Percentiles rank a stretch among this genome's conserved stretches.
Conservation (phyloP, 116 monocot species). For the Phalaenopsis hybrid region DNA sequence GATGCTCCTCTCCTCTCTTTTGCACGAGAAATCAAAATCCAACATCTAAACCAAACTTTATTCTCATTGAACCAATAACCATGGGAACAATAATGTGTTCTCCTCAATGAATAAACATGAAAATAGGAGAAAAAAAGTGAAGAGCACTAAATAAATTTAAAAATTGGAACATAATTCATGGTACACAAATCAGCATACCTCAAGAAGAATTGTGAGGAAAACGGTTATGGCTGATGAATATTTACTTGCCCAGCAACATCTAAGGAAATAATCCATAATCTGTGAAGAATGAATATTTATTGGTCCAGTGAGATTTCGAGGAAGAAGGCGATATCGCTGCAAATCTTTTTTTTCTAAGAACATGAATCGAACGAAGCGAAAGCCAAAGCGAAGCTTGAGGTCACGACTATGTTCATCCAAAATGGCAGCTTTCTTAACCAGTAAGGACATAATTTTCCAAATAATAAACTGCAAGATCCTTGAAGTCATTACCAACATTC, state of each 20-base stretch:
- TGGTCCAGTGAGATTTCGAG: not conserved
- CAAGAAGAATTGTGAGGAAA: conserved; percentile 7
- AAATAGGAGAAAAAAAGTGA: not conserved
- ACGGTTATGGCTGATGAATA: conserved; percentile 6
- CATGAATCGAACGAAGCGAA: not conserved
- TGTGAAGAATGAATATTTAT: no score
- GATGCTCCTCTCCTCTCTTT: no score
- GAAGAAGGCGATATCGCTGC: not conserved
- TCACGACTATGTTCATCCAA: not conserved
- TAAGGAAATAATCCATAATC: no score
- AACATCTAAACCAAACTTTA: not conserved
- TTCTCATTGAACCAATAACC: conserved; percentile 1
- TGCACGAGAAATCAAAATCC: not conserved
- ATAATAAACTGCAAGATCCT: conserved; percentile 22
- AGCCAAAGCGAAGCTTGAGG: not conserved
- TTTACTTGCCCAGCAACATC: not conserved
- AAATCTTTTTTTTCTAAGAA: not conserved
- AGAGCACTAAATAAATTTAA: conserved; percentile 3
- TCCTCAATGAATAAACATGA: conserved; percentile 5
- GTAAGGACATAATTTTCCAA: conserved; percentile 47
- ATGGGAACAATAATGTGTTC: not conserved
- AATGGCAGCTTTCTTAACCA: conserved; percentile 11
- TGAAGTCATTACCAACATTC: conserved; percentile 39
- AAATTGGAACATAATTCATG: conserved; percentile 18
- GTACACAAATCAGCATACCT: conserved; percentile 15